Evolutionary conservation across 1,284 basidiomycete species (phyloP).

Genomic region (Naganishia sp.): DNA sequence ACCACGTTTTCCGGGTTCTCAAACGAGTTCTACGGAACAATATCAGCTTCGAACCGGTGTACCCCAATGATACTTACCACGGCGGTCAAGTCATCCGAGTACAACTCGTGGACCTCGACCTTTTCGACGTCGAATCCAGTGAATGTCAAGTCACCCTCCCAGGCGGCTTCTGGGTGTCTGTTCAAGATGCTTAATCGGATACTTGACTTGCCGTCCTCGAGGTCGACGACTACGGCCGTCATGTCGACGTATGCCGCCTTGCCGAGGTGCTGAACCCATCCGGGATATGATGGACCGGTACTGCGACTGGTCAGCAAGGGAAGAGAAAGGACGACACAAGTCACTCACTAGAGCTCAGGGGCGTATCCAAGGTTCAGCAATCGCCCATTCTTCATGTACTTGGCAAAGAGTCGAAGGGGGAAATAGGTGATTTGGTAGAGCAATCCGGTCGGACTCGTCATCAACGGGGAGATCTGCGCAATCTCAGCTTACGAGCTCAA

Average conservation of each 20-base stretch:
- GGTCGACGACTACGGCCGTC: constrained; percentile 40
- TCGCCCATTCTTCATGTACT: constrained; percentile 46
- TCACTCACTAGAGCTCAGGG: constrained; percentile 44
- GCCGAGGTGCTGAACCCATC: constrained; percentile 42
- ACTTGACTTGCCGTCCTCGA: constrained; percentile 28
- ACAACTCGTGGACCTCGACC: constrained; percentile 45
- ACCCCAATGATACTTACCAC: constrained; percentile 35
- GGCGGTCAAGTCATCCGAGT: constrained; percentile 45
- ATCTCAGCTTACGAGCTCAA: not conserved
- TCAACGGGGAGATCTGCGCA: constrained; percentile 45
- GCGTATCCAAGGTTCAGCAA: constrained; percentile 38
- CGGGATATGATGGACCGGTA: constrained; percentile 44
- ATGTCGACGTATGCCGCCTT: constrained; percentile 46
- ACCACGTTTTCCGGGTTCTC: constrained; percentile 40
- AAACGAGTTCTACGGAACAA: constrained; percentile 43
- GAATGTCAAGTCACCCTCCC: constrained; percentile 38
- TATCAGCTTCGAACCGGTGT: not conserved
- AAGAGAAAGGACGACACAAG: constrained; percentile 3
- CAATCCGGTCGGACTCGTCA: constrained; percentile 43
- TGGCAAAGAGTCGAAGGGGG: constrained; percentile 45
- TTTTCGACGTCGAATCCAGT: constrained; percentile 38
- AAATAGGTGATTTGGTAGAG: constrained; percentile 46
- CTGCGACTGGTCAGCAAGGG: constrained; percentile 33
- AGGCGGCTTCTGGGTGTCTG: constrained; percentile 45
- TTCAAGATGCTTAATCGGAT: constrained; percentile 47